Conservation (phyloP, 2,329 filamentous ascomycete species). For the Ophiocordyceps polyrhachis-furcata region DNA sequence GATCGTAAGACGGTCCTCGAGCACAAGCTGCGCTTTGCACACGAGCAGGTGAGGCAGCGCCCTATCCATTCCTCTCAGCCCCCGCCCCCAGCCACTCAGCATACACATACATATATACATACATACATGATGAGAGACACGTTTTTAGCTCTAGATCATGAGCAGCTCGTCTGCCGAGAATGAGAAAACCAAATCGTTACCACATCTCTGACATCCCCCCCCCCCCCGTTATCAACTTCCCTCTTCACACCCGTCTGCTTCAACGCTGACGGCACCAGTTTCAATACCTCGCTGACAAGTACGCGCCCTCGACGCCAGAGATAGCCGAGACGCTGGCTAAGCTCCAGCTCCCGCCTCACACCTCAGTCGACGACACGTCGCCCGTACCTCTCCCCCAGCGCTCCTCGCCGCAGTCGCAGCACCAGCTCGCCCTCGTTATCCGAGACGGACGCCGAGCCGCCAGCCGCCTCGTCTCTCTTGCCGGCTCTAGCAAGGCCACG, state of each 20-base stretch:
- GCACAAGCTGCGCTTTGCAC: conserved; percentile 47
- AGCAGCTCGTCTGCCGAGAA: conserved; percentile 41
- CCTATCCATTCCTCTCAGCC: neutral
- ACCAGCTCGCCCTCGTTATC: conserved; percentile 44
- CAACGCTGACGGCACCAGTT: conserved; percentile 24
- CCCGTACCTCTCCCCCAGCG: conserved; percentile 36
- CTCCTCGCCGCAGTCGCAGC: conserved; percentile 19
- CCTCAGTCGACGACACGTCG: conserved; percentile 26
- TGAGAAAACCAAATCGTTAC: conserved; percentile 26
- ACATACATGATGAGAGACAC: conserved; percentile 21
- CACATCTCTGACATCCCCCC: conserved; percentile 3
- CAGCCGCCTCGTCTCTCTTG: conserved; percentile 28
- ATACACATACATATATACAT: too few relatives aligned
- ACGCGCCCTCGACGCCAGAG: conserved; percentile 45
- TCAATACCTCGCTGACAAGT: conserved; percentile 46
- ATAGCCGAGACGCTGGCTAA: conserved; percentile 48
- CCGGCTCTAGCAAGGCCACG: conserved; percentile 31
- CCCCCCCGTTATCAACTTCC: neutral
- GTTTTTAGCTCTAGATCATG: conserved; percentile 70
- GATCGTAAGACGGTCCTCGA: conserved; percentile 47
- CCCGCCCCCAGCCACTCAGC: conserved; percentile 2
- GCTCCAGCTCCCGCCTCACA: conserved; percentile 42
- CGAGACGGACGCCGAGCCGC: conserved; percentile 43
- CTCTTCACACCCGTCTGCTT: neutral
- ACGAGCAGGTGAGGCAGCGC: conserved; percentile 39